Evolutionary conservation across 495 filamentous ascomycete species (phyloP).

Genomic region (Trichoderma gamsii): DNA sequence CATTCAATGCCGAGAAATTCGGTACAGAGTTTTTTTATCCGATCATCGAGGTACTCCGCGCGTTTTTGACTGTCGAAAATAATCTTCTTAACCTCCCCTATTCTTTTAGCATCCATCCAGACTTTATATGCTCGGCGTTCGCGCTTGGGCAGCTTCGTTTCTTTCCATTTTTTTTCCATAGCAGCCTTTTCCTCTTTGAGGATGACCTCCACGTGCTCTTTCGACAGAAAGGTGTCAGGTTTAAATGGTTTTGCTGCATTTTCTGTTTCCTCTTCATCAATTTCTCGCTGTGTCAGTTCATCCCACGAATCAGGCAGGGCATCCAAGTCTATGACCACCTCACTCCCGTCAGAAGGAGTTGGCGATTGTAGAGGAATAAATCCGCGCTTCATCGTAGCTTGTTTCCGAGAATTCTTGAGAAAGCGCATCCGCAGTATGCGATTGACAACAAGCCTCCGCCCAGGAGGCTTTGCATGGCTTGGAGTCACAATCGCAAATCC

Average conservation of each 20-base stretch:
- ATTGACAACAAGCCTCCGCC: neutral
- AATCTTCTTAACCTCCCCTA: constrained; percentile 22
- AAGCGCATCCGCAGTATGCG: neutral
- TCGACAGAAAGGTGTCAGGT: constrained; percentile 28
- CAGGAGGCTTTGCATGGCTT: neutral
- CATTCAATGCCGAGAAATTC: constrained; percentile 49
- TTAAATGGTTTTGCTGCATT: constrained; percentile 11
- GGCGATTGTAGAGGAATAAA: neutral
- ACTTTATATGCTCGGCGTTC: constrained; percentile 49
- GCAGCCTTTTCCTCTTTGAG: constrained; percentile 50
- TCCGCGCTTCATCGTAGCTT: neutral
- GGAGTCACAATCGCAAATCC: neutral
- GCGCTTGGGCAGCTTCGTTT: constrained; percentile 46
- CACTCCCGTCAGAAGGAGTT: neutral
- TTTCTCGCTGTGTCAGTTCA: constrained; percentile 55
- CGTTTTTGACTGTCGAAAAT: constrained; percentile 19
- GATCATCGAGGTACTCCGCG: constrained; percentile 32
- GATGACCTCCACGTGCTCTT: constrained; percentile 42
- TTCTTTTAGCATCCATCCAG: constrained; percentile 49
- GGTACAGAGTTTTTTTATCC: constrained; percentile 44
- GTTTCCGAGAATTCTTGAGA: neutral
- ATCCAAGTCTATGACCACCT: neutral
- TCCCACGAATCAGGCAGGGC: constrained; percentile 27
- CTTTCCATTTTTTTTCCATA: constrained; percentile 52
- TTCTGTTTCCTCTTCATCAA: constrained; percentile 46